Percentiles rank a stretch among this genome's conserved stretches.
phyloP scores from a whole-genome alignment of 2,329 filamentous ascomycete species.

The Chaetothyriales sp. region DNA sequence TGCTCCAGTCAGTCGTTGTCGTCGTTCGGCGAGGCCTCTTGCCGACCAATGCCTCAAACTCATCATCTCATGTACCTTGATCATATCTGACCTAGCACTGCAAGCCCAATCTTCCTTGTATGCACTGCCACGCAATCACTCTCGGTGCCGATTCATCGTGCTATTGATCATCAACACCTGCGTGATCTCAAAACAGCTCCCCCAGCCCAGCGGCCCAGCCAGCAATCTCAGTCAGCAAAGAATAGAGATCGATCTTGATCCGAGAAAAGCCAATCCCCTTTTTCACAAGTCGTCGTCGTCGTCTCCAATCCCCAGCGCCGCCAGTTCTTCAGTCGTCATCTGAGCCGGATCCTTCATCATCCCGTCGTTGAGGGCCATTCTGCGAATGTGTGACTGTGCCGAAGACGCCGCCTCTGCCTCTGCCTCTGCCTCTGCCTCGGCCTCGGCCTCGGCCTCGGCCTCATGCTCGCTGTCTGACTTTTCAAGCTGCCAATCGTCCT shows the following conservation, averaged over 20 bases:
- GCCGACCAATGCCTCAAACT: not conserved
- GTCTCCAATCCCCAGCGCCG: not conserved
- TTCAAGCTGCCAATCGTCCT: not conserved
- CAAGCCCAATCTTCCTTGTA: not conserved
- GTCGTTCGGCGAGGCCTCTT: not conserved
- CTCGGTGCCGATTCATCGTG: not conserved
- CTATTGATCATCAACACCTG: not conserved
- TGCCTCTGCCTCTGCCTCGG: too few species aligned
- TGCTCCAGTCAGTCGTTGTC: not conserved
- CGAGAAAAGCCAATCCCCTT: not conserved
- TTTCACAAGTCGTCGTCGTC: constrained; percentile 5
- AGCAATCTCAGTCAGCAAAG: too few species aligned
- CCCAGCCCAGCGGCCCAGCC: not conserved
- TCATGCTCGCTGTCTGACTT: not conserved
- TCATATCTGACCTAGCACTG: not conserved
- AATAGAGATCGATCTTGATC: not conserved
- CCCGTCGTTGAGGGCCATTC: not conserved
- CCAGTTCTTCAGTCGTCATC: constrained; percentile 6
- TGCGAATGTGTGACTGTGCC: not conserved
- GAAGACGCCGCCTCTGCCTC: not conserved
- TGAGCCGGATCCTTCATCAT: constrained; percentile 6
- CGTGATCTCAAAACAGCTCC: not conserved
- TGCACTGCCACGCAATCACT: not conserved
- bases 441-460: not conserved
- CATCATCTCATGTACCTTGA: not conserved